These are phyloP conservation scores for Plantago elongata DNA, from an alignment of 257 asterid species.

Conservation along the genomic window DNA sequence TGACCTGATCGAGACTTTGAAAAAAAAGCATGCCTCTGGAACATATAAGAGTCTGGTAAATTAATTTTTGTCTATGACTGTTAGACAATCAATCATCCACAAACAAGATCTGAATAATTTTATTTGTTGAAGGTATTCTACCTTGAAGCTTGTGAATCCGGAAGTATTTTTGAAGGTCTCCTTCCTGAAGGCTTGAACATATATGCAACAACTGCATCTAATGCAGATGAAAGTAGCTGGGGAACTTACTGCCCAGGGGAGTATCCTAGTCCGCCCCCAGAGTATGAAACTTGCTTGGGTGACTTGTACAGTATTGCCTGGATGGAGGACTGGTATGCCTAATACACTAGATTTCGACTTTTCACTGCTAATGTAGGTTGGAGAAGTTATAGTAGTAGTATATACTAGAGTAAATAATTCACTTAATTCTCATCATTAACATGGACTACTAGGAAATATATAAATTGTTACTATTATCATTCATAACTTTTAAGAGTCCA, in stretches of 20 bases:
- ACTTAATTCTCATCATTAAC: background rate
- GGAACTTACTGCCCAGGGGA: slow-evolving; percentile 98
- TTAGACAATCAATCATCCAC: slow-evolving; percentile 1
- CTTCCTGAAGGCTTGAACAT: slow-evolving; percentile 79
- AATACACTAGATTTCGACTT: slow-evolving; percentile 13
- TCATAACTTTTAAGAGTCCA: background rate
- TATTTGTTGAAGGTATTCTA: slow-evolving; percentile 61
- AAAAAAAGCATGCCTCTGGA: slow-evolving; percentile 77
- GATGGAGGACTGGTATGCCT: slow-evolving; percentile 89
- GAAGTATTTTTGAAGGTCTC: slow-evolving; percentile 96
- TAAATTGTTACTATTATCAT: background rate
- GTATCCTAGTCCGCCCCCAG: slow-evolving; percentile 77
- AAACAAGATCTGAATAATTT: slow-evolving; percentile 13
- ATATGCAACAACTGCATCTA: slow-evolving; percentile 95
- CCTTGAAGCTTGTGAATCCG: slow-evolving; percentile 95
- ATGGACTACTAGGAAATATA: background rate
- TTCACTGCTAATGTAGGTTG: background rate
- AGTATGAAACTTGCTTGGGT: slow-evolving; percentile 88
- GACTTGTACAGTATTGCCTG: slow-evolving; percentile 93
- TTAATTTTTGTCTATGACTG: background rate
- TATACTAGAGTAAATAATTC: background rate
- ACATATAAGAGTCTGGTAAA: slow-evolving; percentile 85
- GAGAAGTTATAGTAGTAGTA: background rate
- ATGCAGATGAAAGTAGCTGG: slow-evolving; percentile 94
- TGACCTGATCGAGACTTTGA: slow-evolving; percentile 52